Percentiles rank a stretch among this genome's conserved stretches.
phyloP scores from a whole-genome alignment of 1,284 basidiomycete genomes.

The Trichosporon faecale region DNA sequence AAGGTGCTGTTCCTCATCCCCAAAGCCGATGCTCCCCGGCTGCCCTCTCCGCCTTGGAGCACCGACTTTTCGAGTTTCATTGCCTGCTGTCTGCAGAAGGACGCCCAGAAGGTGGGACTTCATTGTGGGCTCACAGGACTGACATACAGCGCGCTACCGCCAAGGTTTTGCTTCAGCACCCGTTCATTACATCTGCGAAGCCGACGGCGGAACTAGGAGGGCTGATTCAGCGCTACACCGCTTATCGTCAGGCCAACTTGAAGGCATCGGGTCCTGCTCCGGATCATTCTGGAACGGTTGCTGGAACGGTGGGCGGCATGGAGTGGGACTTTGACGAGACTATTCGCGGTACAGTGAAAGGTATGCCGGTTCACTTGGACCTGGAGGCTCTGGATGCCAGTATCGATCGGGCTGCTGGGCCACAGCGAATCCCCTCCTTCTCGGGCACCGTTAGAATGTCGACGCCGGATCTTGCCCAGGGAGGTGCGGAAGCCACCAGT shows the following conservation, averaged over 20 bases:
- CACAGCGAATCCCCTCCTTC: conserved; percentile 25
- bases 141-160: conserved; percentile 73
- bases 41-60: conserved; percentile 62
- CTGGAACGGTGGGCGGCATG: conserved; percentile 55
- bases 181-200: conserved; percentile 79
- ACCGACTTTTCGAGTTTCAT: conserved; percentile 91
- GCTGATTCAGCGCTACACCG: conserved; percentile 76
- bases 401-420: conserved; percentile 23
- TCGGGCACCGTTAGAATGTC: not conserved
- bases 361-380: conserved; percentile 57
- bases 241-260: conserved; percentile 57
- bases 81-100: conserved; percentile 84
- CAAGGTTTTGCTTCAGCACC: conserved; percentile 84
- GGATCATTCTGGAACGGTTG: conserved; percentile 24
- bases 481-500: not conserved
- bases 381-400: conserved; percentile 59
- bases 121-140: not conserved
- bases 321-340: conserved; percentile 88
- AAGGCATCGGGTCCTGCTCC: conserved; percentile 52
- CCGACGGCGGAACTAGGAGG: conserved; percentile 79
- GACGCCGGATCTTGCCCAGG: no score
- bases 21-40: conserved; percentile 76
- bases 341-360: conserved; percentile 62
- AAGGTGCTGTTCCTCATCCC: conserved; percentile 90
- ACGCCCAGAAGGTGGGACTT: conserved; percentile 65